phyloP scores from a whole-genome alignment of 192 early-diverging fungal species.

The Thamnidium elegans region DNA sequence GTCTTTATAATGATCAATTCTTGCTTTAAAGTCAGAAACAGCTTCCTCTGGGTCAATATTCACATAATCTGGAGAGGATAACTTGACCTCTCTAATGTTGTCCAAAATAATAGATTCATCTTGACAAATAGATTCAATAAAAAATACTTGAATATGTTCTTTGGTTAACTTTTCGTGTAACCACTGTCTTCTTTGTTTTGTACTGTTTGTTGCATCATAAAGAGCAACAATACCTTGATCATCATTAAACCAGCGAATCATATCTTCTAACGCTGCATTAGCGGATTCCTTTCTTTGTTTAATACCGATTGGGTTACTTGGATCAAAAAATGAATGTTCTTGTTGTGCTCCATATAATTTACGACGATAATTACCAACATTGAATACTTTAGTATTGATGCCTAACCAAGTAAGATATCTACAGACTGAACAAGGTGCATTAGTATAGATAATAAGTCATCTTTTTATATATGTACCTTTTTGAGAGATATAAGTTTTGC shows the following conservation, averaged over 20 bases:
- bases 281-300: conserved; percentile 79
- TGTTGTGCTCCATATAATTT: conserved; percentile 79
- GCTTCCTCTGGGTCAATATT: conserved; percentile 84
- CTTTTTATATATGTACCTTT: conserved; percentile 55
- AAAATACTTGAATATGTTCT: conserved; percentile 87
- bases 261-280: conserved; percentile 79
- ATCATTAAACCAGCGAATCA: conserved; percentile 88
- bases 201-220: conserved; percentile 99
- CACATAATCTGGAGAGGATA: conserved; percentile 92
- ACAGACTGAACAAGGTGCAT: conserved; percentile 54
- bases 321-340: conserved; percentile 90
- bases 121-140: conserved; percentile 94
- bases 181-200: conserved; percentile 70
- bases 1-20: conserved; percentile 91
- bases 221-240: conserved; percentile 83
- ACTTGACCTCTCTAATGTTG: conserved; percentile 96
- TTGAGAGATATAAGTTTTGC: conserved; percentile 95
- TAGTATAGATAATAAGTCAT: not conserved
- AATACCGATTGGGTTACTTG: conserved; percentile 68
- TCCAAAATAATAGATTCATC: conserved; percentile 81
- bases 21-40: conserved; percentile 84
- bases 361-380: conserved; percentile 98
- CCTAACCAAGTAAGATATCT: conserved; percentile 96
- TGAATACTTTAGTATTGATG: conserved; percentile 91
- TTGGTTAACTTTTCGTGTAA: conserved; percentile 69